phyloP scores from a whole-genome alignment of 148 eudicot species.

The Spergularia bocconei region DNA sequence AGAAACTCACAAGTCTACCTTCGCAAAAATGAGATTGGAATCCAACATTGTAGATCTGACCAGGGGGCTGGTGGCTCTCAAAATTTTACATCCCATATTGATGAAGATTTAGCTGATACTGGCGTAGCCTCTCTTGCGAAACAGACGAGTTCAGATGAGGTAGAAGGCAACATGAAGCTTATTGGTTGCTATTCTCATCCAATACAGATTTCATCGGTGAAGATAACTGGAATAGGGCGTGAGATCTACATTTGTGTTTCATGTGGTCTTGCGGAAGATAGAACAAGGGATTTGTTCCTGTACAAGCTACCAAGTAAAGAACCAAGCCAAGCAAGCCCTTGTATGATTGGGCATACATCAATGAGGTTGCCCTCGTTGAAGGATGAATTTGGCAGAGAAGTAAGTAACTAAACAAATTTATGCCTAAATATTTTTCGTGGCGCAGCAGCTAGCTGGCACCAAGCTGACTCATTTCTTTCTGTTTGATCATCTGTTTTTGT shows the following conservation, averaged over 20 bases:
- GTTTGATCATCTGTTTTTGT: slow-evolving; percentile 15
- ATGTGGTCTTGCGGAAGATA: slow-evolving; percentile 52
- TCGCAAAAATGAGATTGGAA: not conserved
- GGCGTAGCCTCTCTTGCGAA: slow-evolving; percentile 19
- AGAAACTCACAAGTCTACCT: not conserved
- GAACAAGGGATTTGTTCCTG: slow-evolving; percentile 48
- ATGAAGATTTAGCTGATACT: slow-evolving; percentile 30
- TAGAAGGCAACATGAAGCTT: slow-evolving; percentile 33
- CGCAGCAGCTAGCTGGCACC: not conserved
- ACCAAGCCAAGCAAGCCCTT: slow-evolving; percentile 54
- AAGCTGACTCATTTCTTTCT: slow-evolving; percentile 16
- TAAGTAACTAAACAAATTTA: slow-evolving; percentile 33
- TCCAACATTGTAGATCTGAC: slow-evolving; percentile 18
- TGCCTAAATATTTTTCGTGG: slow-evolving; percentile 6
- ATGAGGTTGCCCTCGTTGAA: slow-evolving; percentile 46
- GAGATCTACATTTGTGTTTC: slow-evolving; percentile 60
- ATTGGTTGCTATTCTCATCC: slow-evolving; percentile 69
- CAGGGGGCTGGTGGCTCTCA: slow-evolving; percentile 26
- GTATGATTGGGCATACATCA: slow-evolving; percentile 61
- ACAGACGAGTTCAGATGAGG: slow-evolving; percentile 20
- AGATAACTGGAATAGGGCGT: slow-evolving; percentile 43
- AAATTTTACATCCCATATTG: slow-evolving; percentile 15
- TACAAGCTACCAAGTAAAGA: slow-evolving; percentile 45
- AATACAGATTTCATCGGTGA: slow-evolving; percentile 55
- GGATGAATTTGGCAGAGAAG: slow-evolving; percentile 59